Conservation (phyloP, 2,329 filamentous ascomycete species). For the Pleoardoris graminearum region DNA sequence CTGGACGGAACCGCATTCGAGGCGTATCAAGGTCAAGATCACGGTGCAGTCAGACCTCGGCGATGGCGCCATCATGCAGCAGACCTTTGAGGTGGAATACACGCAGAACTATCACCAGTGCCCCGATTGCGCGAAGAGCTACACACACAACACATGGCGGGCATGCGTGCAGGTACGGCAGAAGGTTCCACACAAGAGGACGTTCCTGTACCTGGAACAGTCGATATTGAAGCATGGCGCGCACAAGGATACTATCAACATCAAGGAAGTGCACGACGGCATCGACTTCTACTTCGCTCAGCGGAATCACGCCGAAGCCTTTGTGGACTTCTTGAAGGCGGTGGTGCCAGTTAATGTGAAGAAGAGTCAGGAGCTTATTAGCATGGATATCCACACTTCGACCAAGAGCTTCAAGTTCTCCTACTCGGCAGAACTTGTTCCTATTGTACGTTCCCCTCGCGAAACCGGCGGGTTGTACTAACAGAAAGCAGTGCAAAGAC, state of each 20-base stretch:
- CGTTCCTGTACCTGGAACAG: constrained; percentile 84
- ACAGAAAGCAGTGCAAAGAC: constrained; percentile 71
- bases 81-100: constrained; percentile 93
- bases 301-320: constrained; percentile 88
- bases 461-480: no score
- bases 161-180: constrained; percentile 93
- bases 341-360: constrained; percentile 78
- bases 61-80: constrained; percentile 75
- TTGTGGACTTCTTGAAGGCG: constrained; percentile 86
- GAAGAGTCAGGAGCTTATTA: constrained; percentile 91
- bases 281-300: constrained; percentile 94
- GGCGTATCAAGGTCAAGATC: constrained; percentile 90
- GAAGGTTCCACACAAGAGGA: constrained; percentile 94
- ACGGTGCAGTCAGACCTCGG: constrained; percentile 79
- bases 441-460: constrained; percentile 65
- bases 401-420: constrained; percentile 94
- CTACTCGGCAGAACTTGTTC: constrained; percentile 85
- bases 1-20: constrained; percentile 97
- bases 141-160: constrained; percentile 94
- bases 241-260: constrained; percentile 84
- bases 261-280: constrained; percentile 94
- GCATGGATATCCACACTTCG: constrained; percentile 86
- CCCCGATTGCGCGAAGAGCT: constrained; percentile 84
- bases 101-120: constrained; percentile 92
- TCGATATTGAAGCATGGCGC: constrained; percentile 92